Base-by-base conservation (phyloP, 1,284 basidiomycete species). In the Moniliophthora roreri region DNA sequence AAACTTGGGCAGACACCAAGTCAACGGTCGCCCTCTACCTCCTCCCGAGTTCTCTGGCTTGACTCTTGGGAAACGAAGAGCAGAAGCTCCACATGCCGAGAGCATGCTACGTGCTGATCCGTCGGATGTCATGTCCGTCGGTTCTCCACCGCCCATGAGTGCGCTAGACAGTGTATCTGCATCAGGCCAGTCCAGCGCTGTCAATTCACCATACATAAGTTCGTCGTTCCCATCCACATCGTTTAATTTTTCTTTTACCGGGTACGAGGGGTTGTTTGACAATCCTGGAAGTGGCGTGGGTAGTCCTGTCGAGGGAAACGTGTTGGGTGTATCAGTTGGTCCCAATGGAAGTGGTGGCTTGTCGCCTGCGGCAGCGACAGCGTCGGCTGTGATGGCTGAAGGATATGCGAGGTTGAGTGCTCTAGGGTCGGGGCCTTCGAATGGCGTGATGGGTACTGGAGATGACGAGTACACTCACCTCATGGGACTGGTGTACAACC, bases 231-330 rank as follows among this genome's bases (percentile, higher is more conserved):
- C 91, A 3, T 81, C 83, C 0, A 75, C 81, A 21, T 67, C 83
- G 3, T 93, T 93, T 75, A 91, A 87, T 60, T 95, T 94, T 73
- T 84, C 82, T 47, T 87, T 81, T 63, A 75, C 82, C 36, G 71
- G 77, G 32, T 88, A 89, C 65, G 89, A 92, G 56, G 79, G 78
- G 51, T 78, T 87, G 65, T 89, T 89, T 66, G 85, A 89, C 60
- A 58, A 68, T 51, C 50, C 58, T 50, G 59, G 61, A 38, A 54
- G 52, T 26, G 21, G 20, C 9, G 35, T 28, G 8, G 23, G 38
- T 15, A 28, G 42, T 11, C 36, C 45, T 13, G 46, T 39, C 20
- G 45, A 36, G 16, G 3, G 28, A 6, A 32, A 32, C 28, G 57
- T 65, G 11, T 16, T 16, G 11, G 28, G 44, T 28, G 24, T 16